Evolutionary conservation across 805 yeast genomes (phyloP).

Genomic region (Myxozyma neglecta): DNA sequence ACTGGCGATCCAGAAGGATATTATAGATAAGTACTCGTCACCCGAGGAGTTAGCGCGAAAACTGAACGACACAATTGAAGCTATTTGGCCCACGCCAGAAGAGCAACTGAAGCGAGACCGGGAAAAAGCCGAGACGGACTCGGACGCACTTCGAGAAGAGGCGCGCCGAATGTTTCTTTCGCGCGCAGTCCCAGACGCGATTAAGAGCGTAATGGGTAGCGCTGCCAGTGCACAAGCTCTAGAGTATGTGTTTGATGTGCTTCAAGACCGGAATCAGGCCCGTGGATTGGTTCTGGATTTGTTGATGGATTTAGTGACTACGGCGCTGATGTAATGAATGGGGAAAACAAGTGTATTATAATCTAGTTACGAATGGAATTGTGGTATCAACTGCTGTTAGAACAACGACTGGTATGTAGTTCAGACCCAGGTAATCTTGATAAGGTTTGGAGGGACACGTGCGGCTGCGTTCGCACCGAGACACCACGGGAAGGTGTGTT

Average conservation of each 20-base stretch:
- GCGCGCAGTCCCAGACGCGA: constrained; percentile 32
- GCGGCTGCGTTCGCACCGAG: constrained; percentile 1
- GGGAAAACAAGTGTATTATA: neutral
- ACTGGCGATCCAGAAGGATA: constrained; percentile 29
- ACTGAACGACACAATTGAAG: constrained; percentile 19
- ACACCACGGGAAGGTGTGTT: constrained; percentile 4
- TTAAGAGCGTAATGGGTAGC: constrained; percentile 33
- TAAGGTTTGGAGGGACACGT: too few species aligned
- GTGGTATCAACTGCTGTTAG: neutral
- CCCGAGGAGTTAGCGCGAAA: constrained; percentile 30
- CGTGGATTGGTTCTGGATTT: constrained; percentile 31
- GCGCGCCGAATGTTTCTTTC: constrained; percentile 32
- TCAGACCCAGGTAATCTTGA: too few species aligned
- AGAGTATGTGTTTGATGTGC: constrained; percentile 33
- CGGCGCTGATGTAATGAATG: constrained; percentile 21
- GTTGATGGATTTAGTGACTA: constrained; percentile 29
- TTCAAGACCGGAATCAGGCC: constrained; percentile 33
- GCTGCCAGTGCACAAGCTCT: constrained; percentile 33
- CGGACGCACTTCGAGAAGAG: constrained; percentile 22
- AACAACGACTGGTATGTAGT: neutral
- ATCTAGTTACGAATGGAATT: neutral
- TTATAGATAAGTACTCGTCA: constrained; percentile 26
- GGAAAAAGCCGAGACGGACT: constrained; percentile 16
- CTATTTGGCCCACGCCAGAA: constrained; percentile 23
- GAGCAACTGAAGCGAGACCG: constrained; percentile 2